A percentile compares a stretch with the other conserved stretches of the same genome.
Evolutionary conservation across 164 flowering plant genomes (phyloP).

Genomic region (grape (Vitis vinifera)): ASM3070453v1 NC_081812.1:343001-343500

Average conservation of each 20-base stretch:
- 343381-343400: too few relatives aligned
- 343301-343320: too few relatives aligned
- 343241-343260: background rate
- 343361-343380: too few relatives aligned
- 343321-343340: too few relatives aligned
- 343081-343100: constrained; percentile 94
- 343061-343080: constrained; percentile 95
- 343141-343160: constrained; percentile 87
- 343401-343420: too few relatives aligned
- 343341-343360: too few relatives aligned
- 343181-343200: constrained; percentile 35
- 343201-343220: constrained; percentile 12
- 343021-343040: constrained; percentile 71
- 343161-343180: constrained; percentile 75
- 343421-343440: too few relatives aligned
- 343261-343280: too few relatives aligned
- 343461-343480: too few relatives aligned
- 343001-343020: background rate
- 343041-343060: constrained; percentile 93
- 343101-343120: constrained; percentile 99
- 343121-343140: constrained; percentile 98
- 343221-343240: background rate
- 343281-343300: too few relatives aligned
- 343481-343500: too few relatives aligned
- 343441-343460: too few relatives aligned